Conservation (phyloP, 1,284 basidiomycete genomes). For the Ustilago lituana region DNA sequence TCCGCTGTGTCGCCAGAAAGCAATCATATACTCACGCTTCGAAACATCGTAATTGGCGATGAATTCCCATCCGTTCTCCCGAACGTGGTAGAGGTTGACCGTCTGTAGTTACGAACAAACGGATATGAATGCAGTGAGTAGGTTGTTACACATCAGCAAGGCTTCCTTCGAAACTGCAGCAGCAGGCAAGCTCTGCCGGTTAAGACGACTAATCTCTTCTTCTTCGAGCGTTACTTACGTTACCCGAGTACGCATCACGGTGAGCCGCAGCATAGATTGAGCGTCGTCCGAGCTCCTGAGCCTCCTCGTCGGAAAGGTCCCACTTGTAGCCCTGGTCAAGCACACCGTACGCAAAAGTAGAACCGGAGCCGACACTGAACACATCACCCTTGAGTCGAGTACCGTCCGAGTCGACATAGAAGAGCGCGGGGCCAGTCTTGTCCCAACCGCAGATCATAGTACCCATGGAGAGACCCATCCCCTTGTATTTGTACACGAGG, state of each 20-base stretch:
- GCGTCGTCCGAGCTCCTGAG: constrained; percentile 89
- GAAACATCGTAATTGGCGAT: constrained; percentile 65
- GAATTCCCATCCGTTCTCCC: constrained; percentile 80
- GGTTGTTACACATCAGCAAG: too few species aligned
- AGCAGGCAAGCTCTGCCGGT: too few species aligned
- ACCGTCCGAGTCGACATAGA: constrained; percentile 98
- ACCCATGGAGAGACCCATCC: constrained; percentile 99
- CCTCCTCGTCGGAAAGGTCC: constrained; percentile 92
- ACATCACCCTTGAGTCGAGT: constrained; percentile 93
- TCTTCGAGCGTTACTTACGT: constrained; percentile 42
- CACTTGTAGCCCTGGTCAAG: constrained; percentile 95
- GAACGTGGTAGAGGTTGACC: constrained; percentile 94
- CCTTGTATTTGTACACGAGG: constrained; percentile 97
- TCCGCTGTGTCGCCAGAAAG: not conserved
- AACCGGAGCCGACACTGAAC: constrained; percentile 98
- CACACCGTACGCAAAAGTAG: constrained; percentile 98
- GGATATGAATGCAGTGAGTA: too few species aligned
- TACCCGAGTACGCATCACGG: constrained; percentile 90
- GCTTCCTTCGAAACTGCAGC: too few species aligned
- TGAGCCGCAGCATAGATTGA: constrained; percentile 98
- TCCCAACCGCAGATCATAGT: constrained; percentile 99
- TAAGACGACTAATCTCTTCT: too few species aligned
- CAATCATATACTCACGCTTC: constrained; percentile 38
- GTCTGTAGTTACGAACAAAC: constrained; percentile 71
- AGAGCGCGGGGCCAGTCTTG: constrained; percentile 98